A percentile compares a stretch with the other conserved stretches of the same genome.
Evolutionary conservation across 148 eudicot genomes (phyloP).

Genomic region (Nepenthes gracilis): DNA sequence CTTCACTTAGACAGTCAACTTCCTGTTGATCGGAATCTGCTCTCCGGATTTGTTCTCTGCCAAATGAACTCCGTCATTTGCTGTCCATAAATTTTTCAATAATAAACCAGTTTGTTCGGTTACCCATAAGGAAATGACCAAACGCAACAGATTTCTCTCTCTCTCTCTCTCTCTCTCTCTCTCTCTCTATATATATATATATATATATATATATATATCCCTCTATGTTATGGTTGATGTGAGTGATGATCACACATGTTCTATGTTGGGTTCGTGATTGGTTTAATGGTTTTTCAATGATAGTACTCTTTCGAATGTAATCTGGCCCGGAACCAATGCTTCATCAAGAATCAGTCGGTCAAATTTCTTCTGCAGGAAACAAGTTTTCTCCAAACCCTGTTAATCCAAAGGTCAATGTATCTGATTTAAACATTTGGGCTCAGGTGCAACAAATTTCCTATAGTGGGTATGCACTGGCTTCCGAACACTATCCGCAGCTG

Average conservation of each 20-base stretch:
- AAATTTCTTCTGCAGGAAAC: conserved; percentile 31
- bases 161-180: too few relatives aligned
- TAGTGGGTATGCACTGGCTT: conserved; percentile 30
- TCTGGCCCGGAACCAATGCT: conserved; percentile 42
- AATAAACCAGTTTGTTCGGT: too few relatives aligned
- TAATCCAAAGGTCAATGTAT: conserved; percentile 12
- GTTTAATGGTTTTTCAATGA: conserved; percentile 29
- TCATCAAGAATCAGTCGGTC: conserved; percentile 44
- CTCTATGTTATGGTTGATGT: too few relatives aligned
- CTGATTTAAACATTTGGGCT: conserved; percentile 16
- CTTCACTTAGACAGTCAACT: too few relatives aligned
- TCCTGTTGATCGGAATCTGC: too few relatives aligned
- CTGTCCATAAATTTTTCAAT: too few relatives aligned
- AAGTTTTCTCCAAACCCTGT: conserved; percentile 16
- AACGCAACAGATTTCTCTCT: too few relatives aligned
- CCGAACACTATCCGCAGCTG: conserved; percentile 34
- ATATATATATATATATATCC: too few relatives aligned
- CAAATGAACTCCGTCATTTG: too few relatives aligned
- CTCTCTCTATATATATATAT: too few relatives aligned
- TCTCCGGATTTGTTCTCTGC: too few relatives aligned
- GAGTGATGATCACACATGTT: not conserved
- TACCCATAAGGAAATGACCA: too few relatives aligned
- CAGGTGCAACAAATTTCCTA: conserved; percentile 53
- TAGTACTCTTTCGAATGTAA: conserved; percentile 40
- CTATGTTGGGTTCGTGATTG: conserved; percentile 7